Conservation (phyloP, 257 asterid genomes). For the Nicotiana sylvestris region DNA sequence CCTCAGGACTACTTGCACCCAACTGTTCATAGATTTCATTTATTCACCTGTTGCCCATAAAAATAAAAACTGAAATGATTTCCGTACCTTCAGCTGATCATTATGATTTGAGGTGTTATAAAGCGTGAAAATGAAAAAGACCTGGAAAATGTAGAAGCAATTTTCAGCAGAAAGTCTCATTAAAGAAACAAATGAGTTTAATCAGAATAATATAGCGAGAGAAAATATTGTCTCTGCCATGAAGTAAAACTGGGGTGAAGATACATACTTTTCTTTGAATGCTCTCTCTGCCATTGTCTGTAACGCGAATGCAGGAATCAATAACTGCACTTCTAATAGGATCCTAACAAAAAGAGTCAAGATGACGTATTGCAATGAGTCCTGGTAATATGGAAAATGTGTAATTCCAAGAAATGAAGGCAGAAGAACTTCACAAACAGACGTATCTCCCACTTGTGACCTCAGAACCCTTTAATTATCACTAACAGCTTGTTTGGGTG, state of each 20-base stretch:
- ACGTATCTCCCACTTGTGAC: not conserved
- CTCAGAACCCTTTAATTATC: not conserved
- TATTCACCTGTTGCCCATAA: not conserved
- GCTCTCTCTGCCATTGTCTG: constrained; percentile 97
- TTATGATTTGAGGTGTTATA: constrained; percentile 83
- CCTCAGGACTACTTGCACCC: constrained; percentile 98
- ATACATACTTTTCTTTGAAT: constrained; percentile 72
- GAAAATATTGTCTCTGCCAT: not conserved
- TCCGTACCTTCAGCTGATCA: constrained; percentile 85
- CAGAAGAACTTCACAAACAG: constrained; percentile 3
- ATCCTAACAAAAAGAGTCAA: constrained; percentile 43
- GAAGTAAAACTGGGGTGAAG: constrained; percentile 11
- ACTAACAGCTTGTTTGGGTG: too few relatives aligned
- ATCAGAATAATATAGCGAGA: not conserved
- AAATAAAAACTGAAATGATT: constrained; percentile 11
- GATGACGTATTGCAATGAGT: constrained; percentile 13
- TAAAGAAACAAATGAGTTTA: constrained; percentile 3
- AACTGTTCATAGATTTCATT: constrained; percentile 34
- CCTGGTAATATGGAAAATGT: not conserved
- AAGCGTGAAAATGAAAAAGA: constrained; percentile 77
- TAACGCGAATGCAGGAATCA: constrained; percentile 93
- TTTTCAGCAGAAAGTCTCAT: constrained; percentile 10
- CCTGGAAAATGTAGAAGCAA: constrained; percentile 43
- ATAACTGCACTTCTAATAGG: constrained; percentile 91
- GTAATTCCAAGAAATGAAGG: not conserved